phyloP scores from a whole-genome alignment of 2,329 filamentous ascomycete species.

The Penicillium vulpinum region DNA sequence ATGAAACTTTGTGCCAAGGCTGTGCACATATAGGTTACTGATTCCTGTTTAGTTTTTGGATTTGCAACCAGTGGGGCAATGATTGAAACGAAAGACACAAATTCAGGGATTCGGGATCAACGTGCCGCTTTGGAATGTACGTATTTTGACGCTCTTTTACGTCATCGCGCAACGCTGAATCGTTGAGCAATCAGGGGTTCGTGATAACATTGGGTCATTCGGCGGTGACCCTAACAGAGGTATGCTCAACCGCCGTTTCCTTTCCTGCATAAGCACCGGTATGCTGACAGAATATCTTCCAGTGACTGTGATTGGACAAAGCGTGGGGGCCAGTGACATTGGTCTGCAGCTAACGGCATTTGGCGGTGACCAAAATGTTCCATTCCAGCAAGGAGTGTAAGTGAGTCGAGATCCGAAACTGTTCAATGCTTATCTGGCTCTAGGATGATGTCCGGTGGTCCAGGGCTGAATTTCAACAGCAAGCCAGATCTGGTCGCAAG shows the following conservation, averaged over 20 bases:
- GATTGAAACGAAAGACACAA: neutral
- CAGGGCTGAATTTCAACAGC: neutral
- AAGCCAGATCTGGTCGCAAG: neutral
- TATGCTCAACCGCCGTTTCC: neutral
- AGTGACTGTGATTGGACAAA: neutral
- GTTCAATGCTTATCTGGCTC: neutral
- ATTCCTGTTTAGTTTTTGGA: neutral
- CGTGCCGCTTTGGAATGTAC: neutral
- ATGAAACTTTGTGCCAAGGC: neutral
- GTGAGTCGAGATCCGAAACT: neutral
- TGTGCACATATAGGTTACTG: neutral
- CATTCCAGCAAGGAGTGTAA: neutral
- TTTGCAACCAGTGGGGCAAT: neutral
- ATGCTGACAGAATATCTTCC: neutral
- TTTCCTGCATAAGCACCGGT: neutral
- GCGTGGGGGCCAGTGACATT: neutral
- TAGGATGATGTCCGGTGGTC: neutral
- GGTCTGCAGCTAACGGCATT: neutral
- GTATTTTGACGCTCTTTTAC: neutral
- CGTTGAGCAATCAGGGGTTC: neutral
- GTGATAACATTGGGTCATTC: neutral
- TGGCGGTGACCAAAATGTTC: neutral
- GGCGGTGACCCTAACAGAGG: neutral
- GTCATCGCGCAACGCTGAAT: neutral
- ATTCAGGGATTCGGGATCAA: neutral